These are phyloP conservation scores for Gaeumannomyces tritici DNA, from an alignment of 2,329 filamentous ascomycete genomes.

Conservation along the genomic window DNA sequence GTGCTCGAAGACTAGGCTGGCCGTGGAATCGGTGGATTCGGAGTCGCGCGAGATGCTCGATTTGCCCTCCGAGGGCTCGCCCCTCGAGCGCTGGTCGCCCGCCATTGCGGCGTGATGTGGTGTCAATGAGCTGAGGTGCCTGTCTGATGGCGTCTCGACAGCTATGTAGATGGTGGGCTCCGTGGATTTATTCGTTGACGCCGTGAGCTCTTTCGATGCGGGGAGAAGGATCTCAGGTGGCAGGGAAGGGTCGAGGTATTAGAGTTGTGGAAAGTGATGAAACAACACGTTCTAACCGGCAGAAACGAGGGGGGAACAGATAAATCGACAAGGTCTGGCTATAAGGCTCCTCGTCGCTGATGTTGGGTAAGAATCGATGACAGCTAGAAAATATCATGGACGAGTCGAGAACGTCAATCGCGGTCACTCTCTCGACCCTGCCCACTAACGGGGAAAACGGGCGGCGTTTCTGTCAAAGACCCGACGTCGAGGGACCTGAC, in stretches of 20 bases:
- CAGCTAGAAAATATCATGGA: neutral
- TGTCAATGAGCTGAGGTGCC: neutral
- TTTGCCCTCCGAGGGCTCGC: slow-evolving; percentile 1
- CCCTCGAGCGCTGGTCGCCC: neutral
- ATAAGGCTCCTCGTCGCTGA: neutral
- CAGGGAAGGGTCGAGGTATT: neutral
- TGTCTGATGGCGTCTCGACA: neutral
- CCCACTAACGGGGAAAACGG: neutral
- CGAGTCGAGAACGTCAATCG: neutral
- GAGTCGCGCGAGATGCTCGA: slow-evolving; percentile 44
- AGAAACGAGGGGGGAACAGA: neutral
- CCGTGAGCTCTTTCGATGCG: neutral
- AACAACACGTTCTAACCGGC: neutral
- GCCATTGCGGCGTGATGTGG: slow-evolving; percentile 1
- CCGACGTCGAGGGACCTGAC: neutral
- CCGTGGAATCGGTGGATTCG: slow-evolving; percentile 70
- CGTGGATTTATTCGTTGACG: neutral
- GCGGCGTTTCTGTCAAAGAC: neutral
- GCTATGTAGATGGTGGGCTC: neutral
- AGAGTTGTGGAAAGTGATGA: neutral
- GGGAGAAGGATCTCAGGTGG: neutral
- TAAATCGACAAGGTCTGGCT: no score
- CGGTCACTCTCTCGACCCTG: no score
- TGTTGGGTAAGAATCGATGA: neutral
- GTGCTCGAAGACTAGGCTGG: slow-evolving; percentile 72